phyloP scores from a whole-genome alignment of 495 filamentous ascomycete species.

The Massariosphaeria phaeospora region DNA sequence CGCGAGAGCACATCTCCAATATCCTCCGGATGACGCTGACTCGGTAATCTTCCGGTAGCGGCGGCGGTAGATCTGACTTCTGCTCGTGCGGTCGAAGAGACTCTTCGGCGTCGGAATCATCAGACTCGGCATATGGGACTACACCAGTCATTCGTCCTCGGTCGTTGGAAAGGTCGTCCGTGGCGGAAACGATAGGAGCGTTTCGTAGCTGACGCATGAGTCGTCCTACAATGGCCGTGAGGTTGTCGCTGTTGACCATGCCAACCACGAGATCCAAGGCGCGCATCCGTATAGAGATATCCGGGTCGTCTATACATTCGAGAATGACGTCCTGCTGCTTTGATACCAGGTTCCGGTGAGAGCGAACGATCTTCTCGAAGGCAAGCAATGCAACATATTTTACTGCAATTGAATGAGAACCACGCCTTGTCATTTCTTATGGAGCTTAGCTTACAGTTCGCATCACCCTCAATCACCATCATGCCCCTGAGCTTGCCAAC shows the following conservation, averaged over 20 bases:
- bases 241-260: constrained; percentile 82
- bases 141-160: constrained; percentile 36
- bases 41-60: constrained; percentile 76
- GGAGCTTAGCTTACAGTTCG: constrained; percentile 64
- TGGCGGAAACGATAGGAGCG: constrained; percentile 42
- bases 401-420: constrained; percentile 49
- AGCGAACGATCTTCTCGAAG: constrained; percentile 86
- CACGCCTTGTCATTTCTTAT: neutral
- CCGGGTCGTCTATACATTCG: constrained; percentile 88
- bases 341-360: constrained; percentile 80
- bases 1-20: constrained; percentile 83
- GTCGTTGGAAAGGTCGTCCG: constrained; percentile 39
- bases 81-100: constrained; percentile 38
- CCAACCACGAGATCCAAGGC: constrained; percentile 84
- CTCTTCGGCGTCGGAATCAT: constrained; percentile 55
- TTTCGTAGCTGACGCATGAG: constrained; percentile 75
- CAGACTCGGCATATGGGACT: constrained; percentile 48
- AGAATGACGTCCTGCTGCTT: constrained; percentile 93
- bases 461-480: constrained; percentile 86
- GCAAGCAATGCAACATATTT: constrained; percentile 96
- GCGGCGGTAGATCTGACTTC: constrained; percentile 36
- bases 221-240: constrained; percentile 77
- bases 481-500: constrained; percentile 90
- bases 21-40: constrained; percentile 72
- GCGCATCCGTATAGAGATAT: constrained; percentile 93